Evolutionary conservation across 139 green algal genomes (phyloP).

Genomic region (Penium margaritaceum): DNA sequence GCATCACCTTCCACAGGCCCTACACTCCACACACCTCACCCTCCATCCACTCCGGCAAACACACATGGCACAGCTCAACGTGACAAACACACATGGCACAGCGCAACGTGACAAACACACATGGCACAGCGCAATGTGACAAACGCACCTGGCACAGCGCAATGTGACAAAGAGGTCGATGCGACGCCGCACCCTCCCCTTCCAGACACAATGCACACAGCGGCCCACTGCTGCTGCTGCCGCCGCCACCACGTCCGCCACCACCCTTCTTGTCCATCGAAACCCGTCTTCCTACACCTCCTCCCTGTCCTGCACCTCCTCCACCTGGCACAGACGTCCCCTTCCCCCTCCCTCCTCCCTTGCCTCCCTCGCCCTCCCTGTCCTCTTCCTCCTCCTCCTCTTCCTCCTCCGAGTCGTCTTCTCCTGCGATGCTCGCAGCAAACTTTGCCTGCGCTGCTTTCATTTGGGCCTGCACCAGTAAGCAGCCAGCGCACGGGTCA

Average conservation of each 20-base stretch:
- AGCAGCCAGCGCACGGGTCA: no score
- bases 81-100: background rate
- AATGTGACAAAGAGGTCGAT: conserved; percentile 19
- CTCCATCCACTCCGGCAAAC: no score
- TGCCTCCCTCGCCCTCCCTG: conserved; percentile 14
- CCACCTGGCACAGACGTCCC: background rate
- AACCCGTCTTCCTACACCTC: background rate
- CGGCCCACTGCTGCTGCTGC: background rate
- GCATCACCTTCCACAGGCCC: no score
- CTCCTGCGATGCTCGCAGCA: conserved; percentile 10
- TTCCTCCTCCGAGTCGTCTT: background rate
- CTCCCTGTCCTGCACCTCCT: background rate
- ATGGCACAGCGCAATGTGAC: no score
- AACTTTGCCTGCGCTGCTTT: no score
- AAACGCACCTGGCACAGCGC: conserved; percentile 19
- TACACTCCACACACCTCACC: no score
- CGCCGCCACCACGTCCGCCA: background rate
- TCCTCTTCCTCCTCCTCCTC: conserved; percentile 24
- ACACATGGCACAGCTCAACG: background rate
- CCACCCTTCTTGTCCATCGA: background rate
- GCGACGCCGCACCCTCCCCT: background rate
- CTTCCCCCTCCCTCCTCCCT: background rate
- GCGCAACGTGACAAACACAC: background rate
- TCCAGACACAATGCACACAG: conserved; percentile 31
- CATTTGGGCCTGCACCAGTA: no score